A percentile compares a stretch with the other conserved stretches of the same genome.
Conservation (phyloP, 2,329 filamentous ascomycete genomes). For the Pestalotiopsis sp. region DNA sequence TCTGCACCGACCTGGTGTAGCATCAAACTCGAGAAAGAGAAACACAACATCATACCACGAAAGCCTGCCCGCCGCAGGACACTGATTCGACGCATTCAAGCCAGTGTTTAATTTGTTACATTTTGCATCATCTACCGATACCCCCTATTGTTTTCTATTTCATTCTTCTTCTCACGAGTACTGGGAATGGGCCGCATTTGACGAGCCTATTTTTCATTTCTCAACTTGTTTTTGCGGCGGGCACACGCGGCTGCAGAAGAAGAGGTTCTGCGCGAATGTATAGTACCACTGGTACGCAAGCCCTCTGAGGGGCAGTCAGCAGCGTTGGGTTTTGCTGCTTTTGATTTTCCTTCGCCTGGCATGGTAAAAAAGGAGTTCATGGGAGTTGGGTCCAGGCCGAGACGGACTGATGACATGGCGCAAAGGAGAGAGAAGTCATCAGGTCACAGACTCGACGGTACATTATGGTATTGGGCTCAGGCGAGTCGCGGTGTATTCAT, state of each 20-base stretch:
- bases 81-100: neutral
- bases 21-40: neutral
- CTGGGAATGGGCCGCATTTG: slow-evolving; percentile 24
- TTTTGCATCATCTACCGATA: slow-evolving; percentile 33
- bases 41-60: neutral
- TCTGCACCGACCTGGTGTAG: neutral
- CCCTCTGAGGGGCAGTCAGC: neutral
- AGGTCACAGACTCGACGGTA: neutral
- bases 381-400: neutral
- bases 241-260: neutral
- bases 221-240: slow-evolving; percentile 9
- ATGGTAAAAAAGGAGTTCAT: slow-evolving; percentile 7
- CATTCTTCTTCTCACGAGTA: slow-evolving; percentile 24
- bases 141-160: slow-evolving; percentile 29
- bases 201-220: slow-evolving; percentile 20
- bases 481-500: neutral
- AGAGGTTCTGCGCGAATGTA: neutral
- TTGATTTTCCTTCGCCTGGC: neutral
- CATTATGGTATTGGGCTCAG: slow-evolving; percentile 2
- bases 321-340: neutral
- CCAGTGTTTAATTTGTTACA: slow-evolving; percentile 10
- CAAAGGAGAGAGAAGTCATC: neutral
- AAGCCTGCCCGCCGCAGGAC: neutral
- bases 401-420: neutral
- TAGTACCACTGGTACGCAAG: neutral